Evolutionary conservation across 352 stramenopile genomes (phyloP).

Genomic region (Phytophthora hibernalis): DNA sequence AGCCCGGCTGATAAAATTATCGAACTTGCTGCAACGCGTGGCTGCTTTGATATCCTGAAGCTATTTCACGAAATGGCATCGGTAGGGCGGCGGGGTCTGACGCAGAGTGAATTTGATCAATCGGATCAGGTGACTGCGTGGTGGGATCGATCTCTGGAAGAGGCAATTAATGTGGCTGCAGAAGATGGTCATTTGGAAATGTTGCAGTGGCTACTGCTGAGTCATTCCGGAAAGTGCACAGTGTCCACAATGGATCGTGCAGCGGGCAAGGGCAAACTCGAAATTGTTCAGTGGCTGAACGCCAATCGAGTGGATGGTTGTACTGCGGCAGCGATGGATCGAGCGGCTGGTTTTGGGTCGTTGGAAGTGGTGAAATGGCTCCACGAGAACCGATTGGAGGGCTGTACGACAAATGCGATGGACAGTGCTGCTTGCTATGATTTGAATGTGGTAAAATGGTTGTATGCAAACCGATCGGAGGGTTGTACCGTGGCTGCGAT

Average conservation of each 20-base stretch:
- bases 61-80: constrained; percentile 3
- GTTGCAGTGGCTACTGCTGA: not conserved
- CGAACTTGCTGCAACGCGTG: not conserved
- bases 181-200: not conserved
- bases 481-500: not conserved
- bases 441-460: constrained; percentile 1
- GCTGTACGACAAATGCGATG: not conserved
- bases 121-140: not conserved
- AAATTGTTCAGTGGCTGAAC: constrained; percentile 1
- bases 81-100: not conserved
- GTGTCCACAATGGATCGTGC: not conserved
- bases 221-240: not conserved
- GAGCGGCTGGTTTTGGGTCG: not conserved
- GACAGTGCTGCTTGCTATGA: not conserved
- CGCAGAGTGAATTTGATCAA: not conserved
- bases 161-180: not conserved
- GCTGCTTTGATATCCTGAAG: constrained; percentile 4
- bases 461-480: constrained; percentile 3
- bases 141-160: constrained; percentile 1
- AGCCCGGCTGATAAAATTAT: not conserved
- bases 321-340: constrained; percentile 1
- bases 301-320: constrained; percentile 1
- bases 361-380: constrained; percentile 10
- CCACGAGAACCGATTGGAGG: not conserved
- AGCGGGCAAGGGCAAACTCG: not conserved